Evolutionary conservation across 1,284 basidiomycete species (phyloP), one percentile per base, ranked within the genome.

Genomic region (Cronartium quercuum): DNA sequence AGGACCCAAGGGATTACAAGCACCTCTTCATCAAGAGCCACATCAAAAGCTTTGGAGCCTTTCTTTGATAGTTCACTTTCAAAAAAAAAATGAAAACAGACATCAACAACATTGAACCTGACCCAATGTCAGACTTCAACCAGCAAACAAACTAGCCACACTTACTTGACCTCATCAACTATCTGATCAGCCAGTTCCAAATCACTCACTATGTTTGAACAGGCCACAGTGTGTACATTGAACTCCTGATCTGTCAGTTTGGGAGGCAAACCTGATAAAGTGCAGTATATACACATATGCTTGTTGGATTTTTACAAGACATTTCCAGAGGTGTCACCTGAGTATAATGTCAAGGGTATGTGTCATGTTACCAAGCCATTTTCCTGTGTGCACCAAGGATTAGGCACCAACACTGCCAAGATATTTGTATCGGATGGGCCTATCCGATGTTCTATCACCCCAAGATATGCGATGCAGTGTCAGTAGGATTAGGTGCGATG

Each of bases 241-340:
- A 77, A 81, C 35, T 80, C 42, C 71, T 12, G 76, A 67, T 6
- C 82, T 80, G 0, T 78, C 77, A 6, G 58, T 6, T 1, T 68
- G 0, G 76, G 80, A 1, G 80, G 79, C 0, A 84, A 78, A 4
- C 83, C 82, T 21, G 80, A 81, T 3, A 79, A 70, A 4, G 81
- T 82, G 61, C 83, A 81, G 0, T 84, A 77, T 40, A 83, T 82
- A 1, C 80, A 81, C 68, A 84, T 84, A 76, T 85, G 84, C 47
- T 83, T 80, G 68, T 85, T 85, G 84, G 83, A 85, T 68, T 83
- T 83, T 77, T 84, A 84, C 0, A 83, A 84, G 0, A 79, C 21
- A 76, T 85, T 85, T 0, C 84, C 84, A 0, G 83, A 85, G 0
- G 83, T 84, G 74, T 85, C 83, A 65, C 84, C 83, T 63, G 84